phyloP scores from a whole-genome alignment of 1,139 yeast species.

The Suhomyces bolitotheri region DNA sequence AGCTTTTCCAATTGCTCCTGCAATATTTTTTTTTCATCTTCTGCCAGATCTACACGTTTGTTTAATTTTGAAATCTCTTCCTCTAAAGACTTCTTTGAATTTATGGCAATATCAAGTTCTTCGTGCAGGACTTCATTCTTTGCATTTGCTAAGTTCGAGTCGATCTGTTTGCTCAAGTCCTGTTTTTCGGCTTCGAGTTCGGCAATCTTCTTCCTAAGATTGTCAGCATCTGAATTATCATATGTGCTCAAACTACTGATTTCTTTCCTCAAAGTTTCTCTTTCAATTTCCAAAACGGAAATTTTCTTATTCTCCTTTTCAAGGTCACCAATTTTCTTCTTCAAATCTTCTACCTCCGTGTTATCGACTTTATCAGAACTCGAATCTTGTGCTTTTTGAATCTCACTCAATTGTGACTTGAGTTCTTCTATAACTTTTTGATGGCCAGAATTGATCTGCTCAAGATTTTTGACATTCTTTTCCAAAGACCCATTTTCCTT shows the following conservation, averaged over 20 bases:
- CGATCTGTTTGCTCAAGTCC: slow-evolving; percentile 8
- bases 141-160: slow-evolving; percentile 9
- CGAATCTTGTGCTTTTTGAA: slow-evolving; percentile 23
- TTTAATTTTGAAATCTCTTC: slow-evolving; percentile 1
- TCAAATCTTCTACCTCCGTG: slow-evolving; percentile 15
- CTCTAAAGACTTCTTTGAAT: slow-evolving; percentile 4
- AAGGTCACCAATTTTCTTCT: slow-evolving; percentile 11
- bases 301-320: slow-evolving; percentile 1
- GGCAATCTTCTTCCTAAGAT: slow-evolving; percentile 8
- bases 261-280: slow-evolving; percentile 7
- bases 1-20: neutral
- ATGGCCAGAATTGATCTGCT: slow-evolving; percentile 2
- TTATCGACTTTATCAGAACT: slow-evolving; percentile 11
- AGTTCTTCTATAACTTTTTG: neutral
- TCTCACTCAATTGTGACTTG: neutral
- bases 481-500: slow-evolving; percentile 18
- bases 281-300: slow-evolving; percentile 1
- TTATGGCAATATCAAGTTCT: too few species aligned
- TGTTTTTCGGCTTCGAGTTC: slow-evolving; percentile 3
- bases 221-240: too few species aligned
- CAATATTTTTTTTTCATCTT: neutral
- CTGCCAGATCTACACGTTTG: neutral
- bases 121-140: neutral
- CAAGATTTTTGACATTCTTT: slow-evolving; percentile 12
- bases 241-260: slow-evolving; percentile 1